Evolutionary conservation across 495 filamentous ascomycete genomes (phyloP), one percentile per base, ranked within the genome.

Genomic region (Tetracladium setigerum): DNA sequence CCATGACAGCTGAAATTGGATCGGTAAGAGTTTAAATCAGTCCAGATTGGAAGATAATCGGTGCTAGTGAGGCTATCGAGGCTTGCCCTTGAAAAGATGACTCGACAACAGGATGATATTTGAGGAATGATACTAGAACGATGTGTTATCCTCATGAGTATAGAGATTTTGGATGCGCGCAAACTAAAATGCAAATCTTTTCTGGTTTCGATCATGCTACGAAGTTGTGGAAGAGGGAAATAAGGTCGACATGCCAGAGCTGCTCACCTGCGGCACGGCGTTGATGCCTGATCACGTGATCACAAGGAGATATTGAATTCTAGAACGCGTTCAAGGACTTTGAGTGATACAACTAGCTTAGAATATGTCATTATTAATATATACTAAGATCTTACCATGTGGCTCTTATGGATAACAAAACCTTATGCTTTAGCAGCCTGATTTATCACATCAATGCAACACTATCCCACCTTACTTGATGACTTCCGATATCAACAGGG

Each of bases 1-100:
- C 54, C 54, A 57, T 52, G 22, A 22, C 30, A 14, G 38, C 19
- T 17, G 40, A n/a, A 18, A 48, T 41, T 41, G 46, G 41, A 41
- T 11, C 37, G 16, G 24, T 41, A 4, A 13, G 15, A 38, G 36
- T 48, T 48, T 41, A 48, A 41, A 33, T 48, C 34, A 48, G 46
- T 41, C 35, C 19, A 5, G 34, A 47, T 47, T 30, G 44, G 34
- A 47, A 39, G 38, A 31, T 4, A 37, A 37, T 46, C 32, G 32
- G 15, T 27, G 43, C 32, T 47, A 5, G 35, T 24, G 33, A 48
- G 46, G 46, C 46, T 48, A 24, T 47, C 22, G 45, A 13, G 33
- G 34, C 15, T 17, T 9, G 27, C 34, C 37, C 36, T 34, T 41
- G 37, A 15, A 41, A 24, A 15, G 12, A 19, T 36, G 35, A 41